phyloP scores from a whole-genome alignment of 2,329 filamentous ascomycete genomes.

The Thielaviopsis euricoi region DNA sequence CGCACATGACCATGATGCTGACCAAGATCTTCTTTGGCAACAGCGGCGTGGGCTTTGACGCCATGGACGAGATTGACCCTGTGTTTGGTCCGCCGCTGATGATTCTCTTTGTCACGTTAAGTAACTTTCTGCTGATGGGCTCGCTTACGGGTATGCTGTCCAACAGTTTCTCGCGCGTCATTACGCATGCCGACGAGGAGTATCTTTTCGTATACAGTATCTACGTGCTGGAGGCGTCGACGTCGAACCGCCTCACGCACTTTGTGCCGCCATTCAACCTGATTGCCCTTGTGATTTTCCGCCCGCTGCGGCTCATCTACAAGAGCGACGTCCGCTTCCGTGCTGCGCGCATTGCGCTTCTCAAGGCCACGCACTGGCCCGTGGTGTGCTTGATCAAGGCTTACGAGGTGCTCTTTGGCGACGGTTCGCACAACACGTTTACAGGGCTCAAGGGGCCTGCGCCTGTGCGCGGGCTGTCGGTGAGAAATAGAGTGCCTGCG shows the following conservation, averaged over 20 bases:
- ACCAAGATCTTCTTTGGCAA: constrained; percentile 72
- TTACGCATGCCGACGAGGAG: constrained; percentile 51
- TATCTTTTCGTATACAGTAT: constrained; percentile 62
- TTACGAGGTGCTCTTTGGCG: constrained; percentile 41
- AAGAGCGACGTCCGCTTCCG: constrained; percentile 48
- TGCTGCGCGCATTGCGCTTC: constrained; percentile 40
- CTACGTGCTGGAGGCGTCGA: constrained; percentile 49
- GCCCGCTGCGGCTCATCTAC: constrained; percentile 54
- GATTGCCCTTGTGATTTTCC: constrained; percentile 52
- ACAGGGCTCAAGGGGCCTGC: constrained; percentile 29
- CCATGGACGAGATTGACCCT: constrained; percentile 43
- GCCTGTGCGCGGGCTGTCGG: constrained; percentile 7
- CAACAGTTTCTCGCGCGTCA: constrained; percentile 54
- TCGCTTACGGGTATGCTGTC: constrained; percentile 63
- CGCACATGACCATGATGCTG: constrained; percentile 57
- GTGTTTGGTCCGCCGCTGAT: constrained; percentile 44
- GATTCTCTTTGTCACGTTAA: constrained; percentile 61
- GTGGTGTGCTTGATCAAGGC: constrained; percentile 51
- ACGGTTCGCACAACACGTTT: constrained; percentile 25
- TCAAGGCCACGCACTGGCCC: constrained; percentile 48
- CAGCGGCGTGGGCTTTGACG: constrained; percentile 56
- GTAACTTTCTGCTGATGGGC: constrained; percentile 63
- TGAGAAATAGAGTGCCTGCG: not conserved
- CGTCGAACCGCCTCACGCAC: constrained; percentile 51
- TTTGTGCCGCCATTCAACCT: constrained; percentile 62